Percentiles rank a stretch among this genome's conserved stretches.
Conservation (phyloP, 192 early-diverging fungal genomes). For the Podila clonocystis region DNA sequence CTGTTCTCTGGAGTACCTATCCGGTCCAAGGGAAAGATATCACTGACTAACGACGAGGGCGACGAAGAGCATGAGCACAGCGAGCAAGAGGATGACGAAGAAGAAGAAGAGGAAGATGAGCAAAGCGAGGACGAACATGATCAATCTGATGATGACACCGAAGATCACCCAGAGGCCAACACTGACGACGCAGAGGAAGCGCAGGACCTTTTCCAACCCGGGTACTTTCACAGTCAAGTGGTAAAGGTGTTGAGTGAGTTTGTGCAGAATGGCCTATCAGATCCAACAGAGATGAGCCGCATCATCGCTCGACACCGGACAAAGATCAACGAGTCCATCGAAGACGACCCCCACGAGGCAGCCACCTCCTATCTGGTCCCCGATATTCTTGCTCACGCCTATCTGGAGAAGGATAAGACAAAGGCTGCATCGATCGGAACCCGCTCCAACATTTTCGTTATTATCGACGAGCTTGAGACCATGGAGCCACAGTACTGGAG, state of each 20-base stretch:
- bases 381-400: conserved; percentile 66
- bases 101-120: neutral
- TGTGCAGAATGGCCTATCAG: conserved; percentile 43
- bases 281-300: conserved; percentile 53
- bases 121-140: neutral
- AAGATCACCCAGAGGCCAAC: neutral
- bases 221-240: conserved; percentile 65
- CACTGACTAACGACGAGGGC: neutral
- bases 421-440: conserved; percentile 62
- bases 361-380: conserved; percentile 61
- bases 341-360: conserved; percentile 70
- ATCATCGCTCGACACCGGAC: conserved; percentile 53
- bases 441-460: conserved; percentile 61
- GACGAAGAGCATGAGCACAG: conserved; percentile 6
- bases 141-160: neutral
- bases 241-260: conserved; percentile 66
- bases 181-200: conserved; percentile 20
- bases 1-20: conserved; percentile 61
- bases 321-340: conserved; percentile 58
- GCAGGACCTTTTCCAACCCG: conserved; percentile 68
- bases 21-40: conserved; percentile 57
- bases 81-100: conserved; percentile 7
- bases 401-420: conserved; percentile 56
- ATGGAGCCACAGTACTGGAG: conserved; percentile 65
- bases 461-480: conserved; percentile 63